These are phyloP conservation scores for Aegilops umbellulata DNA, from an alignment of 176 grass and related monocot genomes.

Conservation along the genomic window DNA sequence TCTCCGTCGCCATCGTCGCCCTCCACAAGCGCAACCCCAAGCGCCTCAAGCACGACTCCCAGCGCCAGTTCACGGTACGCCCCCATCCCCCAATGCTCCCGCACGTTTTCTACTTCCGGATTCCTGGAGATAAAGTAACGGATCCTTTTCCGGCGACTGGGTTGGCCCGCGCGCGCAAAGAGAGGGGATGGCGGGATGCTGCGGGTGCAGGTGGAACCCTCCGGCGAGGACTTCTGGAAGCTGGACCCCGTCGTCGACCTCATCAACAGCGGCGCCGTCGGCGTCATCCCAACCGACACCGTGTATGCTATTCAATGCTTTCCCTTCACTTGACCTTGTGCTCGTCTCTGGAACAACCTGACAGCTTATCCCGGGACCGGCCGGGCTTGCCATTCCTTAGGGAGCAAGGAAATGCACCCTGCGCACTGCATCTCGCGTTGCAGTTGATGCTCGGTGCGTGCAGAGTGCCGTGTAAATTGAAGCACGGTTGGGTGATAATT, in stretches of 20 bases:
- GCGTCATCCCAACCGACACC: constrained; percentile 83
- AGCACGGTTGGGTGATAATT: not conserved
- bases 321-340: not conserved
- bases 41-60: constrained; percentile 76
- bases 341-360: not conserved
- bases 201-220: constrained; percentile 68
- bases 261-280: constrained; percentile 78
- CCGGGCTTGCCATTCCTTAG: not conserved
- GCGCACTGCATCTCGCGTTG: not conserved
- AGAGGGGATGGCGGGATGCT: constrained; percentile 65
- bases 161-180: constrained; percentile 20
- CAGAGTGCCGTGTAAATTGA: not conserved
- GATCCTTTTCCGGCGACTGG: not conserved
- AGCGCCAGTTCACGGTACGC: constrained; percentile 68
- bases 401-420: not conserved
- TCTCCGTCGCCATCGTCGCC: constrained; percentile 34
- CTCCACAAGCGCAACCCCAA: constrained; percentile 85
- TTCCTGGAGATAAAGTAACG: not conserved
- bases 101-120: not conserved
- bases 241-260: constrained; percentile 71
- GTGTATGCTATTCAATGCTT: constrained; percentile 51
- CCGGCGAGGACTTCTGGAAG: constrained; percentile 74
- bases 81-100: not conserved
- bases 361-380: not conserved
- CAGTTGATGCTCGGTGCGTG: not conserved